Base-by-base conservation (phyloP, 345 rosid genomes). In the Anastatica hierochuntica region DNA sequence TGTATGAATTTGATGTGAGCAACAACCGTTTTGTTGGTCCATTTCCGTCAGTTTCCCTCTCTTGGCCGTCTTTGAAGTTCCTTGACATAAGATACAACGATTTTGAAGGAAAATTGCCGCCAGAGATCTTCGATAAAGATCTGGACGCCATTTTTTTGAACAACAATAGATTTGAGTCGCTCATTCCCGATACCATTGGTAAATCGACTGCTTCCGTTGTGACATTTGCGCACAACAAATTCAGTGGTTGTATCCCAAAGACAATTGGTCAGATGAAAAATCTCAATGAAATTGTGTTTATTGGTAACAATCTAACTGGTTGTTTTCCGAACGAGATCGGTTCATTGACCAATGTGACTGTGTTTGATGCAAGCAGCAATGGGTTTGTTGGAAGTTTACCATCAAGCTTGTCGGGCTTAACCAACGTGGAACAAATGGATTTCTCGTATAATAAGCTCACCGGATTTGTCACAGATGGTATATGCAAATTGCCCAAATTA, bases 71-170 rank as follows among this genome's bases (percentile, higher is more conserved):
- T n/a, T 53, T 85, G 43, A 77, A 70, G 54, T 85, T 57, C 36
- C 70, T 85, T 1, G 95, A 85, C 30, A 0, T 82, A 12, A 56
- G 90, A 50, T 83, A 29, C 65, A 85, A 85, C 5, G 53, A 78
- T 0, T 85, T 85, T 19, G 88, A 82, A 50, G 95, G 90, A 6
- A 15, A 56, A 36, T 60, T 85, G 56, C 90, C 95, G 2, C 36
- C 63, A 0, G 50, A 72, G 49, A 45, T 85, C 16, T 80, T 85
- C 42, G 47, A 75, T 7, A 80, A 60, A 66, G 73, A 73, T n/a
- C 68, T 85, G 1, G 95, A 85, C 43, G 87, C 85, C 1, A 58
- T 80, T 6, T 75, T 85, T 66, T 44, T 85, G 68, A 85, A 85
- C 26, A 64, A 85, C 57, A 85, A 80, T 44, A 53, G 80, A n/a